These are phyloP conservation scores for Candida fluviatilis DNA, from an alignment of 805 yeast species.

Conservation along the genomic window DNA sequence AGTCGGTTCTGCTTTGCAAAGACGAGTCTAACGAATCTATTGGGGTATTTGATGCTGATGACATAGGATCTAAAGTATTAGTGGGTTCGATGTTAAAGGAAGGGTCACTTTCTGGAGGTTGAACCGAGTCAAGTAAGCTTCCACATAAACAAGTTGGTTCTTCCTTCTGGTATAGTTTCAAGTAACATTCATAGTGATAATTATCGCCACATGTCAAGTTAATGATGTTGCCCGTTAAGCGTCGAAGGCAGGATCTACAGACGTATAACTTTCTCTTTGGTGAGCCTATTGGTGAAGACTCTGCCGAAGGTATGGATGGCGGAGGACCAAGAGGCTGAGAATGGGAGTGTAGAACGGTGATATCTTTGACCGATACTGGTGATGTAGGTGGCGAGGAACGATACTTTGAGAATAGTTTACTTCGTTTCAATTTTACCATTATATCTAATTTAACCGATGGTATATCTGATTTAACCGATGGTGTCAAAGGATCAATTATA, in stretches of 20 bases:
- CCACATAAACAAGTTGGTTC: not conserved
- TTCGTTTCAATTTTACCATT: not conserved
- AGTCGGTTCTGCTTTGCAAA: not conserved
- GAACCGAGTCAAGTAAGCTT: not conserved
- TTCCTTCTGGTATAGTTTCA: not conserved
- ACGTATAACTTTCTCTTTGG: not conserved
- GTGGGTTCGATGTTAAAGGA: not conserved
- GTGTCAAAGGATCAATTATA: no score
- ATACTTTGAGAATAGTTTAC: constrained; percentile 1
- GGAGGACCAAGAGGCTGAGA: not conserved
- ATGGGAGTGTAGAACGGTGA: constrained; percentile 1
- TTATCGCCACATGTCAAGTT: constrained; percentile 1
- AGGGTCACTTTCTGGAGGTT: not conserved
- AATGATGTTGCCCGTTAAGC: not conserved
- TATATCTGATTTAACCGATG: no score
- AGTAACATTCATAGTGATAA: not conserved
- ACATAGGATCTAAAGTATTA: no score
- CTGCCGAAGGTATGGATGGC: not conserved
- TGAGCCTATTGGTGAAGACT: not conserved
- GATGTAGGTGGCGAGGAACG: not conserved
- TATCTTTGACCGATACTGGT: not conserved
- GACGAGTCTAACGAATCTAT: not conserved
- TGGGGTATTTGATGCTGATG: not conserved
- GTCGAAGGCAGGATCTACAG: not conserved
- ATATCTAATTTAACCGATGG: not conserved